These are phyloP conservation scores for Ceratocystis diversiconidia DNA, from an alignment of 2,329 filamentous ascomycete genomes.

Conservation along the genomic window DNA sequence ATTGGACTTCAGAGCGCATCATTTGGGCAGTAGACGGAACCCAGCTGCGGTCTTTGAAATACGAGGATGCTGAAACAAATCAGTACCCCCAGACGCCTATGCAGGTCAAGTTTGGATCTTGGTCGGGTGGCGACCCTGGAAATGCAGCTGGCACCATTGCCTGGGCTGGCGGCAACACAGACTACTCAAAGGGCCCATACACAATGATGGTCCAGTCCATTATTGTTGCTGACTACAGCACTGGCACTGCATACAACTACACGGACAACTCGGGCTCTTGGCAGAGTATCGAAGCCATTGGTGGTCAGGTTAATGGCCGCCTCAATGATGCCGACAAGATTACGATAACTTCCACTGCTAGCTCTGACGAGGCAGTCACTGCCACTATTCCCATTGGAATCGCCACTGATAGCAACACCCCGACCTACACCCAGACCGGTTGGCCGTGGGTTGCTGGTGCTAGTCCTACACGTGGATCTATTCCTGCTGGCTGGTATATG, in stretches of 20 bases:
- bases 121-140: constrained; percentile 75
- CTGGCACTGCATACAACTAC: constrained; percentile 73
- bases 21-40: constrained; percentile 73
- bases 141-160: constrained; percentile 72
- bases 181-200: constrained; percentile 74
- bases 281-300: constrained; percentile 69
- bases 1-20: constrained; percentile 78
- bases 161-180: constrained; percentile 76
- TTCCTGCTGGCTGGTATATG: constrained; percentile 72
- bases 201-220: constrained; percentile 70
- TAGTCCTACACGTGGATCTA: constrained; percentile 37
- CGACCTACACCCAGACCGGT: constrained; percentile 42
- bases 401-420: constrained; percentile 39
- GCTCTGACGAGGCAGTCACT: constrained; percentile 49
- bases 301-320: constrained; percentile 59
- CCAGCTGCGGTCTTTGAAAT: constrained; percentile 61
- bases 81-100: constrained; percentile 94
- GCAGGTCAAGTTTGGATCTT: constrained; percentile 82
- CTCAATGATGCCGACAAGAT: constrained; percentile 39
- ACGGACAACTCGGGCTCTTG: constrained; percentile 63
- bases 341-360: constrained; percentile 33
- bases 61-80: constrained; percentile 49
- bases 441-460: constrained; percentile 54
- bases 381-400: constrained; percentile 59
- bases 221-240: constrained; percentile 79